Evolutionary conservation across 2,329 filamentous ascomycete species (phyloP).

Genomic region (Trematosphaeria pertusa): DNA sequence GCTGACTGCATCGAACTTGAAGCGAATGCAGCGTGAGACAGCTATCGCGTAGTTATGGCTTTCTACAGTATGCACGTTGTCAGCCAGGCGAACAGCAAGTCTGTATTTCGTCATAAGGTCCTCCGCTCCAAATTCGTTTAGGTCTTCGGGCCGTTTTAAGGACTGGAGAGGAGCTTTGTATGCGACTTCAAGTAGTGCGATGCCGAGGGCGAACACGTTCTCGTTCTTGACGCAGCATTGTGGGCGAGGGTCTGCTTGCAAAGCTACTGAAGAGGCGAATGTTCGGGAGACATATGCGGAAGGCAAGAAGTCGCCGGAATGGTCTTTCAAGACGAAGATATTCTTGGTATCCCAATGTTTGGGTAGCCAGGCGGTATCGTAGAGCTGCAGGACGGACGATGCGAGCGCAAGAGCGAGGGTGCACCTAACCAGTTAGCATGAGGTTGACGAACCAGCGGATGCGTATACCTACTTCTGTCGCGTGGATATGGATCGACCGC

Average conservation of each 20-base stretch:
- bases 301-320: not conserved
- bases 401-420: constrained; percentile 15
- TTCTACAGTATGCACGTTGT: constrained; percentile 8
- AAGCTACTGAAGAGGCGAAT: constrained; percentile 1
- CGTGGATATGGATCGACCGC: not conserved
- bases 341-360: constrained; percentile 15
- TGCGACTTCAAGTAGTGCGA: constrained; percentile 21
- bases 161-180: constrained; percentile 8
- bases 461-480: constrained; percentile 11
- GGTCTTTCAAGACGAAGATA: constrained; percentile 9
- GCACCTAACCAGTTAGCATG: too few relatives aligned
- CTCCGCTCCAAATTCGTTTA: constrained; percentile 8
- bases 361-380: constrained; percentile 19
- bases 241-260: not conserved
- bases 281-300: constrained; percentile 5
- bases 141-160: constrained; percentile 11
- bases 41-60: constrained; percentile 12
- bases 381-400: constrained; percentile 16
- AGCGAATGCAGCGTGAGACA: constrained; percentile 11
- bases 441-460: too few relatives aligned
- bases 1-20: constrained; percentile 1
- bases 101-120: constrained; percentile 9
- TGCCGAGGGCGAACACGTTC: constrained; percentile 18
- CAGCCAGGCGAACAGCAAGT: constrained; percentile 10
- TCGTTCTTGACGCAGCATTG: constrained; percentile 12